Percentiles rank a stretch among this genome's conserved stretches.
Conservation (phyloP, 2,329 filamentous ascomycete genomes). For the Trichoderma atroviride region DNA sequence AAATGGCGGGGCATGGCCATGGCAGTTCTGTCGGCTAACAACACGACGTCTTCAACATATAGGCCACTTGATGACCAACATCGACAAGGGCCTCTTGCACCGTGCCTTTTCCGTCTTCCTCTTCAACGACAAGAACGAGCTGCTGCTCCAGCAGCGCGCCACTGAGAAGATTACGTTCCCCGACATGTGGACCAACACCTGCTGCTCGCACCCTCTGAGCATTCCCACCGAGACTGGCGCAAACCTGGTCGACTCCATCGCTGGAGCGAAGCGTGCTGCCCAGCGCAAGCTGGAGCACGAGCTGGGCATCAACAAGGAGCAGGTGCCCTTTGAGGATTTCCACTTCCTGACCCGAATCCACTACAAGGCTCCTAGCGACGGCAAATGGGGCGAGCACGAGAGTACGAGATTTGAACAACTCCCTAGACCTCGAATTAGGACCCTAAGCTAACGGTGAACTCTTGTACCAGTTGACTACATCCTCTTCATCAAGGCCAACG, state of each 20-base stretch:
- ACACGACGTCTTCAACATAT: neutral
- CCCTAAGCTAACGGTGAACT: neutral
- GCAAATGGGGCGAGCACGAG: slow-evolving; percentile 99
- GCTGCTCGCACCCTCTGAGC: slow-evolving; percentile 94
- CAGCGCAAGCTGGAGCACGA: slow-evolving; percentile 94
- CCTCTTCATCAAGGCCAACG: slow-evolving; percentile 93
- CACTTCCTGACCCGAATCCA: slow-evolving; percentile 95
- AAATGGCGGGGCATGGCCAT: neutral
- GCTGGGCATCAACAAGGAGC: slow-evolving; percentile 83
- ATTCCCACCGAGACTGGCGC: slow-evolving; percentile 89
- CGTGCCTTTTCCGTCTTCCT: slow-evolving; percentile 98
- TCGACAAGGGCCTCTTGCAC: slow-evolving; percentile 92
- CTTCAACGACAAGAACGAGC: slow-evolving; percentile 89
- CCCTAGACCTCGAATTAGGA: neutral
- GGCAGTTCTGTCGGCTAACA: slow-evolving; percentile 7
- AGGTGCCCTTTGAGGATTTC: slow-evolving; percentile 91
- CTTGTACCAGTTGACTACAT: slow-evolving; percentile 81
- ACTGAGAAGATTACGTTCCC: slow-evolving; percentile 98
- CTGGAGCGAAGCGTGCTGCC: slow-evolving; percentile 87
- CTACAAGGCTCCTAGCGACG: slow-evolving; percentile 95
- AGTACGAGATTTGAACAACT: slow-evolving; percentile 59
- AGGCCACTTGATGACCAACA: slow-evolving; percentile 99
- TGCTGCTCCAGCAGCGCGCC: slow-evolving; percentile 93
- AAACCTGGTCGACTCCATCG: slow-evolving; percentile 75
- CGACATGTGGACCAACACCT: slow-evolving; percentile 99